Conservation (phyloP, 2,329 filamentous ascomycete genomes). For the Colletotrichum cereale region DNA sequence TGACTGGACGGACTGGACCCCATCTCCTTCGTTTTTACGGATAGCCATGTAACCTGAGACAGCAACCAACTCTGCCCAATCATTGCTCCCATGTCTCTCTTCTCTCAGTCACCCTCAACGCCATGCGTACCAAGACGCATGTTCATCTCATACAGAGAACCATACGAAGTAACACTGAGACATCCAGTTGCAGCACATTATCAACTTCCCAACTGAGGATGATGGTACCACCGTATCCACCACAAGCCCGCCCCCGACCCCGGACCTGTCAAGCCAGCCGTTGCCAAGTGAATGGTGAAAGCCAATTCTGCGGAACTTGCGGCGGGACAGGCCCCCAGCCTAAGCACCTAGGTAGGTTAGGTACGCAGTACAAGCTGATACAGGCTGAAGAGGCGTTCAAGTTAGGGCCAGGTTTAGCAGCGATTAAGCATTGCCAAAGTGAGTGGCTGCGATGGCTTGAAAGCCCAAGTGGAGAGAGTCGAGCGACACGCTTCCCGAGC, state of each 20-base stretch:
- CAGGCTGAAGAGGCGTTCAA: constrained; percentile 3
- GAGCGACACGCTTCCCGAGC: constrained; percentile 24
- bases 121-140: constrained; percentile 17
- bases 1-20: not conserved
- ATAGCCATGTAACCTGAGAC: constrained; percentile 34
- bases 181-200: not conserved
- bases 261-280: constrained; percentile 9
- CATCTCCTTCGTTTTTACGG: constrained; percentile 19
- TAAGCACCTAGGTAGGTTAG: not conserved
- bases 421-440: constrained; percentile 13
- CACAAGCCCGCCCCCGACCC: not conserved
- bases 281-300: constrained; percentile 26
- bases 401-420: constrained; percentile 28
- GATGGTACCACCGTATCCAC: not conserved
- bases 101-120: not conserved
- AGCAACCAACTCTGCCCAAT: constrained; percentile 9
- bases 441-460: constrained; percentile 10
- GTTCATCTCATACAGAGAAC: constrained; percentile 2
- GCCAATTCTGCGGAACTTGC: constrained; percentile 6
- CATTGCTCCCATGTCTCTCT: not conserved
- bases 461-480: constrained; percentile 20
- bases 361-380: not conserved
- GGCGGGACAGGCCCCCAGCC: not conserved
- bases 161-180: not conserved
- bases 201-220: not conserved